Base-by-base conservation (phyloP, 2,329 filamentous ascomycete species). In the Claviceps paspali region DNA sequence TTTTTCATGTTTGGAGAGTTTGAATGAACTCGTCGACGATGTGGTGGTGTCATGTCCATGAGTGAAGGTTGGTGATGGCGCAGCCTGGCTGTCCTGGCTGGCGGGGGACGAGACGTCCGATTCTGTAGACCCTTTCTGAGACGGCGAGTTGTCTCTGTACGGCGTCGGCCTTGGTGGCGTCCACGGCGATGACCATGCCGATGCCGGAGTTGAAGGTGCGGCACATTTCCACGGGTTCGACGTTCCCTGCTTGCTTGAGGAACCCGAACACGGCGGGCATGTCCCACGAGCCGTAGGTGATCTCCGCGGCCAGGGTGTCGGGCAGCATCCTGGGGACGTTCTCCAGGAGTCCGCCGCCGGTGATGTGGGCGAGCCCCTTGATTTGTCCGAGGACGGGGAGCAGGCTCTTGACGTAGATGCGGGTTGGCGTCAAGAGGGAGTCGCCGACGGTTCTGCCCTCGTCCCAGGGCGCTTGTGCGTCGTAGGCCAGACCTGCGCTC, bases 351-450 rank as follows among this genome's bases (percentile, higher is more conserved):
- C 91, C 91, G 43, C 91, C 91, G 35, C 91, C 91, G 0, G 91
- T 98, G 62, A 98, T 96, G 62, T 98, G 91, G 9, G 91, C 82
- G 57, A 96, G 81, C 37, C 91, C 91, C 64, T 94, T 93, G 57
- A 96, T 68, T 29, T 85, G 64, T 8, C 68, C 62, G 17, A 73
- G 61, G 1, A 81, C 72, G 34, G 76, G 70, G 8, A 96, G 72
- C 17, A 93, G 62, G 24, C 81, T 68, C 55, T 81, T 82, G 50
- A 96, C 91, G 60, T 98, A 98, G 56, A 98, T 95, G 47, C 80
- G 74, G 1, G 91, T 98, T 0, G 91, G 91, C 2, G 82, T 86
- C 41, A 98, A 71, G 26, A 98, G 73, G 46, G 76, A 80, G 36
- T 76, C 69, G 43, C 91, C 91, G 18, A 93, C 64, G 1, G 66